A percentile compares a stretch with the other conserved stretches of the same genome.
Conservation (phyloP, 495 filamentous ascomycete species). For the Hypoxylon perforatum region DNA sequence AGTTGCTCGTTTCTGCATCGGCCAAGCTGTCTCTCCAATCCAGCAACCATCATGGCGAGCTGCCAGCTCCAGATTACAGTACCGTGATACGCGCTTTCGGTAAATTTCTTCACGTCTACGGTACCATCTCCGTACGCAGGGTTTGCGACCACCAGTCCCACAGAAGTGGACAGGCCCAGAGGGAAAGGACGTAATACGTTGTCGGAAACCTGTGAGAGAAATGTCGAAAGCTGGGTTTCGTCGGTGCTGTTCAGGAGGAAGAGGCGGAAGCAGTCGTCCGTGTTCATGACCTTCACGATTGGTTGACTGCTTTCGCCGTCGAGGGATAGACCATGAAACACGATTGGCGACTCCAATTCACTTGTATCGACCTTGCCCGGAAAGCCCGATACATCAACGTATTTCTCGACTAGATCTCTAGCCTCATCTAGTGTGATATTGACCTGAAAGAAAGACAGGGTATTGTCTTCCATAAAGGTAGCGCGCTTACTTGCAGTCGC, state of each 20-base stretch:
- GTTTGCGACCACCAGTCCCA: conserved; percentile 70
- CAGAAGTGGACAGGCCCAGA: conserved; percentile 65
- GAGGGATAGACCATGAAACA: conserved; percentile 66
- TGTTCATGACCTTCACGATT: conserved; percentile 70
- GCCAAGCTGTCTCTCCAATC: conserved; percentile 60
- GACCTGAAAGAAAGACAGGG: conserved; percentile 68
- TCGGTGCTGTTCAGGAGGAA: conserved; percentile 71
- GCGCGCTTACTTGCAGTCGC: conserved; percentile 61
- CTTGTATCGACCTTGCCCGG: conserved; percentile 56
- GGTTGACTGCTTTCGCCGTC: conserved; percentile 62
- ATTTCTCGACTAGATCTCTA: conserved; percentile 56
- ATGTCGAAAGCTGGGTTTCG: conserved; percentile 64
- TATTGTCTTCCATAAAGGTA: conserved; percentile 71
- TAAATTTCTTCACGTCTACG: conserved; percentile 63
- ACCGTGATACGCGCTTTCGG: conserved; percentile 69
- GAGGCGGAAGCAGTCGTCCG: conserved; percentile 71
- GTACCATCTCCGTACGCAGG: conserved; percentile 66
- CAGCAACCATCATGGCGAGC: conserved; percentile 71
- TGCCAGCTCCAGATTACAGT: conserved; percentile 76
- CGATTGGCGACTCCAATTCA: conserved; percentile 32
- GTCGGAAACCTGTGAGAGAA: conserved; percentile 65
- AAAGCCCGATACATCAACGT: conserved; percentile 56
- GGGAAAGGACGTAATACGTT: conserved; percentile 69
- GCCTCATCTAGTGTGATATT: conserved; percentile 57
- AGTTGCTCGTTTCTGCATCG: conserved; percentile 53